Percentiles rank a stretch among this genome's conserved stretches.
These are phyloP conservation scores for Anaeromyces robustus DNA, from an alignment of 192 early-diverging fungal species.

Conservation along the genomic window DNA sequence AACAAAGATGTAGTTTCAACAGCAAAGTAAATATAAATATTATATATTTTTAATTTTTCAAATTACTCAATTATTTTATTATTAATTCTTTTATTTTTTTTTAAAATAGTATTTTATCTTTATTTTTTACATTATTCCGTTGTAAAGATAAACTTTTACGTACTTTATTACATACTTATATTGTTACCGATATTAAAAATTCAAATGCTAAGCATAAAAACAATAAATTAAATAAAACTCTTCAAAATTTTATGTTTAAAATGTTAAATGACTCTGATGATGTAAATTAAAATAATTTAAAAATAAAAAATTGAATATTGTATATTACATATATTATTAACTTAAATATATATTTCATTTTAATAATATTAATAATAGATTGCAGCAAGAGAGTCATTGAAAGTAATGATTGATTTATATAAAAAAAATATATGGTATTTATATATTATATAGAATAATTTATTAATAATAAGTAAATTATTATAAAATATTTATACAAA, in stretches of 20 bases:
- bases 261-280: slow-evolving; percentile 61
- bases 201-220: slow-evolving; percentile 86
- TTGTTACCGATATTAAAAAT: slow-evolving; percentile 88
- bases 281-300: slow-evolving; percentile 9
- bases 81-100: not conserved
- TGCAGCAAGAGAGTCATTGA: slow-evolving; percentile 91
- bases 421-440: slow-evolving; percentile 83
- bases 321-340: too few relatives aligned
- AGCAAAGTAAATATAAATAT: slow-evolving; percentile 22
- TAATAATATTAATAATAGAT: slow-evolving; percentile 13
- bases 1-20: slow-evolving; percentile 57
- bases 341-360: too few relatives aligned
- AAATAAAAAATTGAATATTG: not conserved
- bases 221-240: slow-evolving; percentile 92
- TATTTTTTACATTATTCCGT: slow-evolving; percentile 94
- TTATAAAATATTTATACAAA: too few relatives aligned
- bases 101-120: slow-evolving; percentile 40
- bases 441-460: too few relatives aligned
- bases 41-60: too few relatives aligned
- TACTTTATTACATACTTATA: slow-evolving; percentile 75
- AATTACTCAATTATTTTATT: too few relatives aligned
- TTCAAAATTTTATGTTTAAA: slow-evolving; percentile 97
- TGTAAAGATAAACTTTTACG: slow-evolving; percentile 86
- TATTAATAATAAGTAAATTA: too few relatives aligned
- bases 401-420: slow-evolving; percentile 96